Base-by-base conservation (phyloP, 2,329 filamentous ascomycete species). In the Ilyonectria robusta region DNA sequence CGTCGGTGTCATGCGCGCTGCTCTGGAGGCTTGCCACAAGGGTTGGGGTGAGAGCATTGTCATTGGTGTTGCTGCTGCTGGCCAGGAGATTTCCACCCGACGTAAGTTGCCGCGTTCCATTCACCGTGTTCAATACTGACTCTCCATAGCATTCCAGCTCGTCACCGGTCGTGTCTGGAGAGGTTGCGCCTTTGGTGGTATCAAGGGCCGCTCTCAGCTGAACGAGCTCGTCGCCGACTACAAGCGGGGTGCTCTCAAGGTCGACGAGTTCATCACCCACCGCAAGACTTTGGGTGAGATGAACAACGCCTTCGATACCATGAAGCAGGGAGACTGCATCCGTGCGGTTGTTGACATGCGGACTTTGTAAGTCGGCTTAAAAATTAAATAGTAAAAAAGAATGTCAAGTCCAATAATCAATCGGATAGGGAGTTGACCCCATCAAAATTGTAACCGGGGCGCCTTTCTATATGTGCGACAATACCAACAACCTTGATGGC, bases 211-310 rank as follows among this genome's bases (percentile, higher is more conserved):
- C 78, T 92, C 93, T 37, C 96, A 99, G 85, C 90, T 99, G 72
- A 92, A 93, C 54, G 91, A 88, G 66, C 91, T 99, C 46, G 94
- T 99, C 26, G 85, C 90, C 73, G 95, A 98, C 83, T 99, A 99
- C 85, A 87, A 97, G 81, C 88, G 88, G 59, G 95, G 95, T 76
- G 89, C 92, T 79, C 91, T 99, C 79, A 98, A 98, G 91, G 96
- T 98, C 51, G 95, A 98, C 80, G 96, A 99, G 86, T 98, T 98
- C 86, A 98, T 99, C 85, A 99, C 96, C 35, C 96, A 99, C 86
- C 91, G 95, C 76, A 94, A 97, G 85, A 88, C 87, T 4, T 86
- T 99, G 50, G 84, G 85, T 67, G 90, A 93, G 77, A 97, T 99
- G 83, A 98, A 98, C 87, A 85, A 87, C 58, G 95, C 94, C 21